A percentile compares a stretch with the other conserved stretches of the same genome.
These are phyloP conservation scores for Coemansia reversa DNA, from an alignment of 192 early-diverging fungal species.

Conservation along the genomic window DNA sequence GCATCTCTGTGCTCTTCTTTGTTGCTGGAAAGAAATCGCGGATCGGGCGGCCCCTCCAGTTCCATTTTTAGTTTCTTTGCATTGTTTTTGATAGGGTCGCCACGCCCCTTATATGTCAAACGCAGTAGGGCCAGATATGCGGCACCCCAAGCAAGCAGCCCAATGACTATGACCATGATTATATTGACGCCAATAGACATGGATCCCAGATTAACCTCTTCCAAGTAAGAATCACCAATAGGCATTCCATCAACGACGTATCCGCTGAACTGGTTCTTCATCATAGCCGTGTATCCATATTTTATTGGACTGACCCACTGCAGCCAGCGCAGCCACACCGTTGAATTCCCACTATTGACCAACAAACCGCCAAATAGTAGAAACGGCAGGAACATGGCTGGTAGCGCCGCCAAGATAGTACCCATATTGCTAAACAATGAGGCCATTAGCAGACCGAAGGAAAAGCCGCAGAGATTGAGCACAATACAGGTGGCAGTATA, in stretches of 20 bases:
- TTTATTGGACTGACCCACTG: constrained; percentile 60
- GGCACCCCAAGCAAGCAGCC: constrained; percentile 16
- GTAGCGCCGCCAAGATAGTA: constrained; percentile 50
- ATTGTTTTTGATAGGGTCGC: constrained; percentile 2
- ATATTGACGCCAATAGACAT: constrained; percentile 50
- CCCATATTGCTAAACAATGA: constrained; percentile 49
- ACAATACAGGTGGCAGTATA: constrained; percentile 32
- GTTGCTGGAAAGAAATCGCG: constrained; percentile 12
- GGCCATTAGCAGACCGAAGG: constrained; percentile 57
- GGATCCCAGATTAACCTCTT: constrained; percentile 28
- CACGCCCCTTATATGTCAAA: constrained; percentile 15
- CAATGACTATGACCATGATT: constrained; percentile 24
- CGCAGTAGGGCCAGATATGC: constrained; percentile 38
- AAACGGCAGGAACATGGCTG: constrained; percentile 57
- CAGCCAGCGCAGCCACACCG: constrained; percentile 57
- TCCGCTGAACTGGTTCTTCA: constrained; percentile 54
- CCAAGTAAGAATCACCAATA: constrained; percentile 41
- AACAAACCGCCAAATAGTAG: constrained; percentile 61
- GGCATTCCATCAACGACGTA: constrained; percentile 32
- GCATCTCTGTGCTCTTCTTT: not conserved
- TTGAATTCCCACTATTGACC: constrained; percentile 60
- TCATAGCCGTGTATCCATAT: constrained; percentile 56
- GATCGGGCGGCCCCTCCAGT: constrained; percentile 30
- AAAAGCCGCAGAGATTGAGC: constrained; percentile 52
- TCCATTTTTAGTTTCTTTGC: constrained; percentile 6